Conservation (phyloP, 768 basidiomycete genomes). For the Russula brevipes region DNA sequence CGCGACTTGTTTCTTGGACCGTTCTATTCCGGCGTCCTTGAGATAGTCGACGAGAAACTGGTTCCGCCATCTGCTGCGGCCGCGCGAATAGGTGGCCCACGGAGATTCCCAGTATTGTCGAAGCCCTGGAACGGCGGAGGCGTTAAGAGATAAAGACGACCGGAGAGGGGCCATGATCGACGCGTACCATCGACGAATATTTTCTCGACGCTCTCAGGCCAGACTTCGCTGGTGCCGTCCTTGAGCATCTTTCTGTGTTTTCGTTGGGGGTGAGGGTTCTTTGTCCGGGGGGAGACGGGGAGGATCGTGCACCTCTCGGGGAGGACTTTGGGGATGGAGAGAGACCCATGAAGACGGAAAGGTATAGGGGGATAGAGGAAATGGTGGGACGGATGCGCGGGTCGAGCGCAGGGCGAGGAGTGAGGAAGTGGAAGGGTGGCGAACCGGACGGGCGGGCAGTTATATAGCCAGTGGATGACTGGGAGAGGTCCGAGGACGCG, state of each 20-base stretch:
- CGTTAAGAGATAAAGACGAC: constrained; percentile 7
- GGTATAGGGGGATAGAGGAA: constrained; percentile 15
- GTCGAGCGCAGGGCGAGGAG: neutral
- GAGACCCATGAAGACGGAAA: constrained; percentile 23
- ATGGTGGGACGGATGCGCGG: neutral
- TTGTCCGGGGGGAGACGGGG: constrained; percentile 29
- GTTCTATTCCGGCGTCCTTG: constrained; percentile 58
- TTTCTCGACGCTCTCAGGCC: constrained; percentile 74
- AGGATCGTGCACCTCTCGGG: constrained; percentile 17
- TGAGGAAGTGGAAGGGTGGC: constrained; percentile 13
- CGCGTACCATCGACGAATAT: constrained; percentile 66
- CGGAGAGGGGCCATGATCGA: neutral
- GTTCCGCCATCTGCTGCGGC: constrained; percentile 76
- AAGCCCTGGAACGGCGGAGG: constrained; percentile 44
- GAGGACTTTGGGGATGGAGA: constrained; percentile 31
- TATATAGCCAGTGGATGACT: constrained; percentile 22
- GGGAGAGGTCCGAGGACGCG: constrained; percentile 13
- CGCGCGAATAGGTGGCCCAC: constrained; percentile 74
- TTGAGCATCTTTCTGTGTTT: constrained; percentile 83
- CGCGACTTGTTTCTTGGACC: constrained; percentile 86
- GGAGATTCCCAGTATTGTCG: constrained; percentile 76
- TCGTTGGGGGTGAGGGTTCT: constrained; percentile 63
- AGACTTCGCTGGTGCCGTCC: constrained; percentile 72
- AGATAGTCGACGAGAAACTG: constrained; percentile 83
- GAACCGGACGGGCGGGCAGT: constrained; percentile 19